Evolutionary conservation across 1,284 basidiomycete genomes (phyloP).

Genomic region (Puccinia hordei): DNA sequence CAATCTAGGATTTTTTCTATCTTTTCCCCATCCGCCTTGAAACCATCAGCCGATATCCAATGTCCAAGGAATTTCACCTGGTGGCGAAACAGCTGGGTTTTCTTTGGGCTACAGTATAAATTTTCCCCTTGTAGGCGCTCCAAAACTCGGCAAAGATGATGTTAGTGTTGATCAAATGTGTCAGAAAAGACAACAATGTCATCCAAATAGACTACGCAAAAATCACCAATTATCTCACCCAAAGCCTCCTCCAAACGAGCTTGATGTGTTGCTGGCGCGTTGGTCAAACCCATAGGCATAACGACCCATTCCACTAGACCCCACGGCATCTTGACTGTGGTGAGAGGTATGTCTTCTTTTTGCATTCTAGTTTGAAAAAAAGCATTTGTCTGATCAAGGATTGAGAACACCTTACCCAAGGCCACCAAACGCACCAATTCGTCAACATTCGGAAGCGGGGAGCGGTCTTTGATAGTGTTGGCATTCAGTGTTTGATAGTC

Average conservation of each 20-base stretch:
- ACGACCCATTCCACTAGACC: conserved; percentile 50
- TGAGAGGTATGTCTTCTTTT: conserved; percentile 52
- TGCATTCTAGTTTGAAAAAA: conserved; percentile 48
- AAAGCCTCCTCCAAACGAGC: neutral
- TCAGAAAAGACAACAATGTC: conserved; percentile 26
- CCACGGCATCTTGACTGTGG: conserved; percentile 50
- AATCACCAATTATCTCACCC: neutral
- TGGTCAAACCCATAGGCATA: conserved; percentile 54
- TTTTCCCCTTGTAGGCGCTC: neutral
- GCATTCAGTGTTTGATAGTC: conserved; percentile 5
- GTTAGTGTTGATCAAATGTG: neutral
- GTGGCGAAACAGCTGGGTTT: too few relatives aligned
- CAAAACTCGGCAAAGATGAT: neutral
- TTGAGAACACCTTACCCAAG: conserved; percentile 51
- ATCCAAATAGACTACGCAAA: conserved; percentile 30
- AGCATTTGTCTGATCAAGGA: conserved; percentile 53
- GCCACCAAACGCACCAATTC: conserved; percentile 50
- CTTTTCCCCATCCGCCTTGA: neutral
- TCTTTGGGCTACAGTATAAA: conserved; percentile 18
- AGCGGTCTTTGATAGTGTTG: conserved; percentile 23
- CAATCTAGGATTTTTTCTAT: conserved; percentile 59
- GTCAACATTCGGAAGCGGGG: conserved; percentile 53
- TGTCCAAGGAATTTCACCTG: conserved; percentile 15
- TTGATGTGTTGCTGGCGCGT: conserved; percentile 61
- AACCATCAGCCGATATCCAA: conserved; percentile 7